These are phyloP conservation scores for Extremus antarcticus DNA, from an alignment of 495 filamentous ascomycete genomes.

Conservation along the genomic window DNA sequence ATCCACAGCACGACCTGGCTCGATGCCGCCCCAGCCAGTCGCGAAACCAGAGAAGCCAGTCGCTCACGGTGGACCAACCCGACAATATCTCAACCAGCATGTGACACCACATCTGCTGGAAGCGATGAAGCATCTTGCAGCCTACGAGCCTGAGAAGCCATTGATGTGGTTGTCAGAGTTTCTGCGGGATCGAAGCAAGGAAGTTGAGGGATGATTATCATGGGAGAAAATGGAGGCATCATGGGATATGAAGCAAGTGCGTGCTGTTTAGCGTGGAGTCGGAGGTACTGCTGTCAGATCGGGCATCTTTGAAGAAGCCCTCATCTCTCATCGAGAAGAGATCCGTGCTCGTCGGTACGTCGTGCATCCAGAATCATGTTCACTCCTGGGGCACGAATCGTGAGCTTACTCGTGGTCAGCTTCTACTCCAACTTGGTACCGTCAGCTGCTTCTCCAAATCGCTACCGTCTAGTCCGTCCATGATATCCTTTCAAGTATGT, in stretches of 20 bases:
- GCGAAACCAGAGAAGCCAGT: conserved; percentile 19
- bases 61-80: conserved; percentile 70
- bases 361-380: neutral
- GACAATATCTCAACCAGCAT: conserved; percentile 82
- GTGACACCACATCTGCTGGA: conserved; percentile 76
- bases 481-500: no score
- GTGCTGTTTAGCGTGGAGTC: neutral
- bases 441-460: no score
- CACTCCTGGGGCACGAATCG: neutral
- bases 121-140: conserved; percentile 81
- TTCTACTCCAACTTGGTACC: no score
- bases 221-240: neutral
- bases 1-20: conserved; percentile 30
- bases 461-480: no score
- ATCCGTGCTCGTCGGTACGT: no score
- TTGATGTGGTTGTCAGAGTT: conserved; percentile 78
- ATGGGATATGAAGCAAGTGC: neutral
- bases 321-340: no score
- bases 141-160: conserved; percentile 81
- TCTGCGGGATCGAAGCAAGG: conserved; percentile 68
- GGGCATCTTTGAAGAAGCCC: no score
- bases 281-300: no score
- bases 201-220: conserved; percentile 36
- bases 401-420: no score
- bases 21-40: conserved; percentile 28